A percentile compares a stretch with the other conserved stretches of the same genome.
These are phyloP conservation scores for Clonostachys sp. DNA, from an alignment of 2,329 filamentous ascomycete species.

Conservation along the genomic window DNA sequence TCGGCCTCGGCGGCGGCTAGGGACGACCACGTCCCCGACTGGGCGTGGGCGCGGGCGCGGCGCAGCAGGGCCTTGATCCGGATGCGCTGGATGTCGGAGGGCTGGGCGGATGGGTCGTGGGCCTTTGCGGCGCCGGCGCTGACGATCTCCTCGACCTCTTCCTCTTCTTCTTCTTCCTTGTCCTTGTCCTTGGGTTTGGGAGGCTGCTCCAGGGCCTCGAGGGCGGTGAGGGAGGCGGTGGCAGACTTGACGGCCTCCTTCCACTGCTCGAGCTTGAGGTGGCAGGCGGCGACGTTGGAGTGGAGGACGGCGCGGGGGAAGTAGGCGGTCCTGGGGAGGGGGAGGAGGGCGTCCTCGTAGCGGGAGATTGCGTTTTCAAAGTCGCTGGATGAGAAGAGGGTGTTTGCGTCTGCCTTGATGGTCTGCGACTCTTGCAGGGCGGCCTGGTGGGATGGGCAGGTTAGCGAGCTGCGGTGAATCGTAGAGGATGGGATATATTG, in stretches of 20 bases:
- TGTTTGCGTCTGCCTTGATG: constrained; percentile 73
- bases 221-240: constrained; percentile 64
- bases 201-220: constrained; percentile 54
- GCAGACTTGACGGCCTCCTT: constrained; percentile 75
- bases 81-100: constrained; percentile 66
- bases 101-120: not conserved
- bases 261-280: constrained; percentile 82
- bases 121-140: constrained; percentile 1
- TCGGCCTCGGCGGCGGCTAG: constrained; percentile 76
- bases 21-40: constrained; percentile 68
- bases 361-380: constrained; percentile 75
- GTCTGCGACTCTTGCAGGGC: constrained; percentile 68
- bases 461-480: not conserved
- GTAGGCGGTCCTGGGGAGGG: constrained; percentile 73
- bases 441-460: constrained; percentile 32
- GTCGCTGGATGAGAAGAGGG: constrained; percentile 67
- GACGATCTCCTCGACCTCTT: constrained; percentile 29
- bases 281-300: constrained; percentile 85
- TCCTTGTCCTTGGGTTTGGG: constrained; percentile 26
- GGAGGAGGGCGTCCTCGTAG: constrained; percentile 75
- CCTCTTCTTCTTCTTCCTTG: constrained; percentile 35
- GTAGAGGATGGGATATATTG: not conserved
- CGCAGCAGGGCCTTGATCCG: constrained; percentile 79
- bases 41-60: constrained; percentile 66
- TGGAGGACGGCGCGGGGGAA: constrained; percentile 84